Conservation (phyloP, 495 filamentous ascomycete species). For the Penicillium mononematosum region DNA sequence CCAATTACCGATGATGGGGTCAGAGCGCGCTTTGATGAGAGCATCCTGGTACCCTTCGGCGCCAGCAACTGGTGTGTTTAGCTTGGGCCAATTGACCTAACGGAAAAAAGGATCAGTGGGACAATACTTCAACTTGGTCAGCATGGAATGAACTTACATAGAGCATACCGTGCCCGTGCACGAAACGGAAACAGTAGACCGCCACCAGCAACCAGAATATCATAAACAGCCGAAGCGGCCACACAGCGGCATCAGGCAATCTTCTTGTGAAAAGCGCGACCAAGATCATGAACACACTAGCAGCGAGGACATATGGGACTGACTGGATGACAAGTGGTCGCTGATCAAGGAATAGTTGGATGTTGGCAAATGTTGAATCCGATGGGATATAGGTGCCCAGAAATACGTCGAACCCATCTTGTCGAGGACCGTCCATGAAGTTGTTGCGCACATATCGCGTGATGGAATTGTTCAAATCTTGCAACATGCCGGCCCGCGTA, state of each 20-base stretch:
- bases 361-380: conserved; percentile 58
- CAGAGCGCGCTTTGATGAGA: conserved; percentile 69
- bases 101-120: not conserved
- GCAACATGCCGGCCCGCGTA: conserved; percentile 75
- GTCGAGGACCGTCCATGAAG: conserved; percentile 85
- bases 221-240: conserved; percentile 76
- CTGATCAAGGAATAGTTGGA: conserved; percentile 78
- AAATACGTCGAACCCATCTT: conserved; percentile 95
- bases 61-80: conserved; percentile 81
- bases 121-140: not conserved
- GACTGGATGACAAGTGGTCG: conserved; percentile 82
- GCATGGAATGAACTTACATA: conserved; percentile 68
- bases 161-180: conserved; percentile 79
- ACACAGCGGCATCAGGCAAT: conserved; percentile 63
- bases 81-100: conserved; percentile 95
- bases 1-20: conserved; percentile 70
- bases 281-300: conserved; percentile 82
- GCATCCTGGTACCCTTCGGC: conserved; percentile 88
- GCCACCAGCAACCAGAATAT: conserved; percentile 70
- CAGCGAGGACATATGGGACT: conserved; percentile 84
- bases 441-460: conserved; percentile 88
- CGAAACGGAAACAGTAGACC: conserved; percentile 69
- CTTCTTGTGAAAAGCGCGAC: conserved; percentile 71
- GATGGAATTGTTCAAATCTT: conserved; percentile 78
- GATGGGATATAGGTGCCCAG: conserved; percentile 78